phyloP scores from a whole-genome alignment of 2,329 filamentous ascomycete species.

The Pseudocercospora fijiensis region DNA sequence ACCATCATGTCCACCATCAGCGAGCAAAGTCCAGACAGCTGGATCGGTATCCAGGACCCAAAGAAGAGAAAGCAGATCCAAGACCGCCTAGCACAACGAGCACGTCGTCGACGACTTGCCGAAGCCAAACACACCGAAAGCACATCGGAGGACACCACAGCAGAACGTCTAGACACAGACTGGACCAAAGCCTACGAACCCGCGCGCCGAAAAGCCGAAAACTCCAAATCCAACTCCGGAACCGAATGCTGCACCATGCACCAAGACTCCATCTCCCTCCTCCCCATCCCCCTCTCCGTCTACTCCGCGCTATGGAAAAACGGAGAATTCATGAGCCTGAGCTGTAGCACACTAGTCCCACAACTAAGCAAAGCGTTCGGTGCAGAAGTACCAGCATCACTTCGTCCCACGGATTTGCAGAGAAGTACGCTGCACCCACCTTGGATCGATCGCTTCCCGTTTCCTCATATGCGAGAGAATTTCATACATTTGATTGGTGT shows the following conservation, averaged over 20 bases:
- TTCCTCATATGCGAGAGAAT: slow-evolving; percentile 43
- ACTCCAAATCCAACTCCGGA: slow-evolving; percentile 1
- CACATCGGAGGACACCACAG: background rate
- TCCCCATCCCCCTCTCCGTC: slow-evolving; percentile 26
- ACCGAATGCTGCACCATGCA: background rate
- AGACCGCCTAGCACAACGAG: slow-evolving; percentile 43
- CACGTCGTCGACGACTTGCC: slow-evolving; percentile 34
- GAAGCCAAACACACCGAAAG: background rate
- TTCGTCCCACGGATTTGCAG: slow-evolving; percentile 42
- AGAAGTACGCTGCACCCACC: slow-evolving; percentile 38
- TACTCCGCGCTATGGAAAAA: slow-evolving; percentile 38
- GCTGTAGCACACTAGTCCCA: slow-evolving; percentile 32
- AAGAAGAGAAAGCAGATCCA: slow-evolving; percentile 45
- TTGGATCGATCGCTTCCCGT: slow-evolving; percentile 47
- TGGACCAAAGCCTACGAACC: slow-evolving; percentile 2
- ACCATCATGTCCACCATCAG: background rate
- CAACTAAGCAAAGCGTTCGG: slow-evolving; percentile 30
- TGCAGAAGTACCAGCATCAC: slow-evolving; percentile 19
- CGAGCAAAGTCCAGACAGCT: slow-evolving; percentile 19
- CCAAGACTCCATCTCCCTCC: slow-evolving; percentile 6
- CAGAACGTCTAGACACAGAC: slow-evolving; percentile 13
- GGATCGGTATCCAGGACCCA: slow-evolving; percentile 40
- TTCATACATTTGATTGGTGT: slow-evolving; percentile 35
- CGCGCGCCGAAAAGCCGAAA: slow-evolving; percentile 8
- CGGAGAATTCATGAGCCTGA: slow-evolving; percentile 35